Base-by-base conservation (phyloP, 2,329 filamentous ascomycete species). In the Aspergillus fructus region DNA sequence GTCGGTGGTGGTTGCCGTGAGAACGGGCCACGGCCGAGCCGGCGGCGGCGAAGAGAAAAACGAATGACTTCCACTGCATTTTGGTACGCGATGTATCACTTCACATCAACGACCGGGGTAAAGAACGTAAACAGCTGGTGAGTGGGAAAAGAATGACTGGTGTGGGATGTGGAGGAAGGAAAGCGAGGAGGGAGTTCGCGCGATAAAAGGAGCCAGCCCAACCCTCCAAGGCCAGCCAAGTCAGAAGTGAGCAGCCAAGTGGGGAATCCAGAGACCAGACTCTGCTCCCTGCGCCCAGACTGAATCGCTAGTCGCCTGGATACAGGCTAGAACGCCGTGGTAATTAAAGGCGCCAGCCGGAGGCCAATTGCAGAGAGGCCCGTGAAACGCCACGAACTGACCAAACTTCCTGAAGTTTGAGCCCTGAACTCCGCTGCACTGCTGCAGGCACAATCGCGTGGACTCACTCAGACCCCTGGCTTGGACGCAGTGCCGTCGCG, bases 11-110 rank as follows among this genome's bases (percentile, higher is more conserved):
- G n/a, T 65, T 66, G 54, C 66, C 66, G 54, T 72, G 70, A 12
- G 61, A 41, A 50, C 68, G 63, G 58, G 64, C 64, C 55, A 66
- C 53, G 53, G 63, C 65, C 43, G 64, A 60, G 49, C 66, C 60
- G 52, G 67, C 66, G 54, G 67, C 55, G 37, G 66, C 61, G 27
- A 64, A 54, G 48, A 69, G 50, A 46, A 72, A 53, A 62, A 67
- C 41, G 54, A 67, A 43, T 37, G 63, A 66, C 54, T 68, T 69
- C 62, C 71, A 61, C 65, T 70, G 68, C 71, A 73, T 73, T 39
- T 62, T 49, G 51, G 43, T 55, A 27, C 47, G 43, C 17, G 40
- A 55, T 41, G 50, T 37, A 54, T 46, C 53, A 51, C 40, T 48
- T 55, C 53, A 47, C 49, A 53, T 56, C 40, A 43, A 52, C 46